Base-by-base conservation (phyloP, 345 rosid species). In the Xanthoceras sorbifolium region DNA sequence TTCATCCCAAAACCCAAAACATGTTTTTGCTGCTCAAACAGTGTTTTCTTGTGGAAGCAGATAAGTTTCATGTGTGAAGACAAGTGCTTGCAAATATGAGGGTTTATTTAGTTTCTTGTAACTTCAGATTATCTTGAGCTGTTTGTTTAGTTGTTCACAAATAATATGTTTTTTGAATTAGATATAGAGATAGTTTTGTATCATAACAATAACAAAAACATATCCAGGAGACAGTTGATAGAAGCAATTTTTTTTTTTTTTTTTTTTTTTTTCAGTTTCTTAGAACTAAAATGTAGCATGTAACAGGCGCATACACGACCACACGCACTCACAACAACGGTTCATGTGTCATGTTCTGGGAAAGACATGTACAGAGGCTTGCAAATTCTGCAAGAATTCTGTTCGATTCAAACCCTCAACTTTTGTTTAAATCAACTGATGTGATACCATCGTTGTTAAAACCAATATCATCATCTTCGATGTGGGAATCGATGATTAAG, bases 271-370 rank as follows among this genome's bases (percentile, higher is more conserved):
- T n/a, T n/a, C n/a, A 25, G 38, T 73, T 38, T 63, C 26, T 48
- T 31, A 38, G 25, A 64, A 65, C 31, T 36, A 2, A 64, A 52
- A 28, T 44, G 17, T 31, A 26, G 20, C 18, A 25, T 20, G 17
- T 28, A 15, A n/a, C 85, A 90, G 97, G 98, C 46, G 91, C 97
- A 26, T 92, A 92, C 88, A 89, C 97, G 6, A 91, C 94, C 76
- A 84, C 99, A 8, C 87, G 98, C 60, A 91, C 99, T 38, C 88
- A 86, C 81, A 76, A 84, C 82, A 85, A 72, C 60, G 88, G 75
- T 5, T 65, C 87, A 20, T 82, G 83, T 50, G 77, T 93, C 77
- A 80, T 93, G 76, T 91, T 93, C 74, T 89, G 97, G 97, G 90
- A 83, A 25, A 82, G 96, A 23, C 97, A 91, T 80, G 63, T 92